Evolutionary conservation across 441 rosid species (phyloP), one percentile per base, ranked within the genome.

Genomic region (Populus hybrid): DNA sequence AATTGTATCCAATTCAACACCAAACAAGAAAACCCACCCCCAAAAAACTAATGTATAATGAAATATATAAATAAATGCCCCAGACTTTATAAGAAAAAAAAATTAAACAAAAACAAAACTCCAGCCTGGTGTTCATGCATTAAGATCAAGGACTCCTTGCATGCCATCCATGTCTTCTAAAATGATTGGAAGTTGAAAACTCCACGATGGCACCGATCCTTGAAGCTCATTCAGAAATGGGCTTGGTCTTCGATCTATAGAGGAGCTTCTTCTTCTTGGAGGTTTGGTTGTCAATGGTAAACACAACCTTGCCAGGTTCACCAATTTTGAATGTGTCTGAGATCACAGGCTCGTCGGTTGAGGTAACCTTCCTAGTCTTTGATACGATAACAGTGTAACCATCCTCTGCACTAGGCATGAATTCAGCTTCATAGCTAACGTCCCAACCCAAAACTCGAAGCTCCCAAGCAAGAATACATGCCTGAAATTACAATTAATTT

Each of bases 221-320:
- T 72, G 35, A 76, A 65, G 57, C 81, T 88, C 82, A 91, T 50
- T 86, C 85, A 63, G 77, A 76, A 73, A 79, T 75, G 71, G 94
- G 83, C 78, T 91, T 88, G 77, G 86, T 85, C 85, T 87, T 90
- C 82, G 88, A 93, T 91, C 98, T 89, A 89, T 89, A 93, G 73
- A 94, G 89, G 46, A 94, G 90, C 87, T 86, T 90, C 94, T 92
- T 94, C 94, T 87, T 94, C 86, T 88, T 91, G 16, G 97, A 84
- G 63, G 95, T 89, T 71, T 89, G 95, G 70, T 94, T 94, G 84
- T 93, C 94, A 26, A 94, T 78, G 3, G 94, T 89, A 78, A 93
- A 88, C 80, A 89, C 81, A 68, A 94, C 78, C 73, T 93, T 93
- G 20, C 98, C 98, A 63, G 88, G 78, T 64, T 93, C 97, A 2